These are phyloP conservation scores for Hypoxylon sp. DNA, from an alignment of 2,329 filamentous ascomycete species.

Conservation along the genomic window DNA sequence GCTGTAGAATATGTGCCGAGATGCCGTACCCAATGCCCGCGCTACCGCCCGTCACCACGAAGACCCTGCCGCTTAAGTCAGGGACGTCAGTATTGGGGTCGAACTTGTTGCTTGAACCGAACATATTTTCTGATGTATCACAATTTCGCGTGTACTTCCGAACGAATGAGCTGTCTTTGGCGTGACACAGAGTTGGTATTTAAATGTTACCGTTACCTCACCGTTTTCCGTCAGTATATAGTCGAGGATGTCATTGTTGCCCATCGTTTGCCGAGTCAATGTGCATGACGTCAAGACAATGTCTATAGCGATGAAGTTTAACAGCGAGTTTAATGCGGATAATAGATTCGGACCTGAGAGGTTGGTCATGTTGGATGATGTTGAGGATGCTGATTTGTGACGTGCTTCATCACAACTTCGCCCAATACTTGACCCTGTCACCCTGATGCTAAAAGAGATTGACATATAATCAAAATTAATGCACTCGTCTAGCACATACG, in stretches of 20 bases:
- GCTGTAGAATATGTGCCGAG: slow-evolving; percentile 66
- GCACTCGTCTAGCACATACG: not conserved
- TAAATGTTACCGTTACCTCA: not conserved
- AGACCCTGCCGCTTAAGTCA: slow-evolving; percentile 54
- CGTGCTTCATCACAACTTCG: not conserved
- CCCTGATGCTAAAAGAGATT: not conserved
- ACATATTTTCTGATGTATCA: slow-evolving; percentile 24
- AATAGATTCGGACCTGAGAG: not conserved
- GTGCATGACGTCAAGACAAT: slow-evolving; percentile 34
- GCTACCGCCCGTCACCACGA: slow-evolving; percentile 64
- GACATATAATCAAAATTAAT: not conserved
- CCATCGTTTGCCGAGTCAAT: slow-evolving; percentile 3
- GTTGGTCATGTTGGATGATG: slow-evolving; percentile 4
- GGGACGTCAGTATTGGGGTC: slow-evolving; percentile 48
- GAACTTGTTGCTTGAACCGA: slow-evolving; percentile 43
- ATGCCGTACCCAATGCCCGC: slow-evolving; percentile 68
- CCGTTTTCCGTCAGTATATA: not conserved
- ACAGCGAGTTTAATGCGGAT: not conserved
- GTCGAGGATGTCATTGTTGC: slow-evolving; percentile 20
- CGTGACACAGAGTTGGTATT: not conserved
- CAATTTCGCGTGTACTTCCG: not conserved
- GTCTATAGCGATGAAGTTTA: not conserved
- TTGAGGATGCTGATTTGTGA: not conserved
- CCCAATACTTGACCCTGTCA: not conserved
- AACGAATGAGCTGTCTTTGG: not conserved